phyloP scores from a whole-genome alignment of 805 yeast species.

The Zygosaccharomyces pseudorouxii region DNA sequence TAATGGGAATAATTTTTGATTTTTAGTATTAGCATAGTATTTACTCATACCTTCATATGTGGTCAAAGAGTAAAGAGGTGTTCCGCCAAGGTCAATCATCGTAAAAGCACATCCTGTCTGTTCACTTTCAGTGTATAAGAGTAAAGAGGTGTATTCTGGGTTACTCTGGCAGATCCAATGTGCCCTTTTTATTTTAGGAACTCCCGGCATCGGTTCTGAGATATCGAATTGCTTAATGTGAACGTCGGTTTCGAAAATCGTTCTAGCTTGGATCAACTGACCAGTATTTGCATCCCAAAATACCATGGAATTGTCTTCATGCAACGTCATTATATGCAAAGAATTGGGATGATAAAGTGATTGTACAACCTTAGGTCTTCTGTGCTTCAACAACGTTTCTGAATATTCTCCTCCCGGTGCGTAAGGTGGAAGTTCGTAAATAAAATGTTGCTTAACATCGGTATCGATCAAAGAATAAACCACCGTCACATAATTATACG shows the following conservation, averaged over 20 bases:
- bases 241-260: constrained; percentile 59
- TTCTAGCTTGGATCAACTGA: constrained; percentile 66
- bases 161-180: constrained; percentile 77
- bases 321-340: constrained; percentile 70
- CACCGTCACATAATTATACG: constrained; percentile 66
- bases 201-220: constrained; percentile 20
- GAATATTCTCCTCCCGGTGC: constrained; percentile 66
- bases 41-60: constrained; percentile 79
- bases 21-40: constrained; percentile 59
- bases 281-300: constrained; percentile 93
- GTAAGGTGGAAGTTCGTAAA: constrained; percentile 59
- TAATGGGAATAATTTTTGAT: constrained; percentile 53
- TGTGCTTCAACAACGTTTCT: constrained; percentile 20
- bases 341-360: constrained; percentile 93
- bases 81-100: constrained; percentile 69
- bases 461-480: constrained; percentile 62
- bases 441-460: constrained; percentile 50
- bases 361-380: constrained; percentile 43
- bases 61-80: constrained; percentile 74
- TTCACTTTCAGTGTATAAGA: constrained; percentile 61
- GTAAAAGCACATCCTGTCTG: constrained; percentile 45
- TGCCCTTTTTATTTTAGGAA: constrained; percentile 46
- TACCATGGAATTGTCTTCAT: constrained; percentile 76
- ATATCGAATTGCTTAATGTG: constrained; percentile 43
- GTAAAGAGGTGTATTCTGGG: constrained; percentile 71